phyloP scores from a whole-genome alignment of 2,329 filamentous ascomycete species.

The Macroventuria anomochaeta region DNA sequence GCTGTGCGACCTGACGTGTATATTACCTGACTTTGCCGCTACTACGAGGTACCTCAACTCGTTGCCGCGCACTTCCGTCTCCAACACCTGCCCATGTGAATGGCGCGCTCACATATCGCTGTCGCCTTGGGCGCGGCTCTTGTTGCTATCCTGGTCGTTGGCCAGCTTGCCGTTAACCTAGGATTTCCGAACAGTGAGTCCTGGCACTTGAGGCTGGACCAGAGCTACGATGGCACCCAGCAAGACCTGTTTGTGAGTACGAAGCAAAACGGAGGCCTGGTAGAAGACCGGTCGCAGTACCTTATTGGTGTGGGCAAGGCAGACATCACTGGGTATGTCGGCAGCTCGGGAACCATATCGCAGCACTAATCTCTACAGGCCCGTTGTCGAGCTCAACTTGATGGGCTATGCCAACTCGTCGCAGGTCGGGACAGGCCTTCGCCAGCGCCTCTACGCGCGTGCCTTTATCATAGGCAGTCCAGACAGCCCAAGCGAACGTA shows the following conservation, averaged over 20 bases:
- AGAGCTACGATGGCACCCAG: slow-evolving; percentile 26
- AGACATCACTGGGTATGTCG: slow-evolving; percentile 70
- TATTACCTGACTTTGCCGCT: slow-evolving; percentile 3
- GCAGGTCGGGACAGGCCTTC: slow-evolving; percentile 81
- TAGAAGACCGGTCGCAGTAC: slow-evolving; percentile 58
- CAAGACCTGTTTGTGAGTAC: slow-evolving; percentile 36
- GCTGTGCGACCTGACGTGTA: slow-evolving; percentile 7
- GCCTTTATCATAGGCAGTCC: slow-evolving; percentile 84
- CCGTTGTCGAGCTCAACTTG: slow-evolving; percentile 87
- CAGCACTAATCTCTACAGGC: slow-evolving; percentile 53
- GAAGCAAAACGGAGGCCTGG: slow-evolving; percentile 37
- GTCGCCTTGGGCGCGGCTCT: slow-evolving; percentile 48
- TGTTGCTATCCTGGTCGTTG: slow-evolving; percentile 42
- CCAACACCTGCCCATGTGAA: slow-evolving; percentile 30
- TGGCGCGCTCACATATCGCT: slow-evolving; percentile 50
- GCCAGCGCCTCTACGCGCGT: slow-evolving; percentile 86
- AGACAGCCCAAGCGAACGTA: slow-evolving; percentile 70
- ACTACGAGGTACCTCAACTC: background rate
- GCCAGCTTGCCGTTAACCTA: slow-evolving; percentile 44
- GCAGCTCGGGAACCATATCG: background rate
- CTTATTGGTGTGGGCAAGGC: slow-evolving; percentile 73
- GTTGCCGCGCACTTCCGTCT: slow-evolving; percentile 24
- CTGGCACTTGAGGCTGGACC: slow-evolving; percentile 44
- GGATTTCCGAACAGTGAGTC: slow-evolving; percentile 47
- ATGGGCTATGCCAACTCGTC: slow-evolving; percentile 90